Conservation (phyloP, 768 basidiomycete species). For the Collybia mongolica region DNA sequence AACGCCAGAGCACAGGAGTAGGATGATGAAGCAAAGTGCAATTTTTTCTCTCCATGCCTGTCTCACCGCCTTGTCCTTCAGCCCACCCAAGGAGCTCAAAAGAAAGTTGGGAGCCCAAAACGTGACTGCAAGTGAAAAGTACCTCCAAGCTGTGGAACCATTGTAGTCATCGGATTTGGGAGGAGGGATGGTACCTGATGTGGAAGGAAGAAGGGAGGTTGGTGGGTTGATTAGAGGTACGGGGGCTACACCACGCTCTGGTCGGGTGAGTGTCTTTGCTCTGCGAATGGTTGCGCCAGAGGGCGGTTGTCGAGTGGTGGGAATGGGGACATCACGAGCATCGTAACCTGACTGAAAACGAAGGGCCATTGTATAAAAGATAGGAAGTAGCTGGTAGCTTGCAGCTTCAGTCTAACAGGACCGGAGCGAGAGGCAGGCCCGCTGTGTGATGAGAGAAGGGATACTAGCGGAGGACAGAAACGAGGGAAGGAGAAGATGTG, state of each 20-base stretch:
- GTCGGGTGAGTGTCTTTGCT: constrained; percentile 94
- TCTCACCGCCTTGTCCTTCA: constrained; percentile 72
- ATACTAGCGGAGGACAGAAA: constrained; percentile 7
- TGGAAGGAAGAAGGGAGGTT: constrained; percentile 34
- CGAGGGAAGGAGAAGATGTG: constrained; percentile 9
- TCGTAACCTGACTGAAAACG: constrained; percentile 54
- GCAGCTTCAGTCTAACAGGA: constrained; percentile 10
- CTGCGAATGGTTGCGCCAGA: constrained; percentile 69
- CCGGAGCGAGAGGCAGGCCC: constrained; percentile 24
- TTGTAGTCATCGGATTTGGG: constrained; percentile 34
- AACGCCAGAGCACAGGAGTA: constrained; percentile 71
- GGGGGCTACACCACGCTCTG: constrained; percentile 92
- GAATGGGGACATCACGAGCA: constrained; percentile 65
- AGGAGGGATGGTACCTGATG: constrained; percentile 30
- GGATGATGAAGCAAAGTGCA: constrained; percentile 85
- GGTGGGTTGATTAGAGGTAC: constrained; percentile 92
- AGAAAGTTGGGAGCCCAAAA: constrained; percentile 89
- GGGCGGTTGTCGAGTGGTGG: constrained; percentile 56
- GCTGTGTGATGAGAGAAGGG: constrained; percentile 10
- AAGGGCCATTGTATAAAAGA: constrained; percentile 45
- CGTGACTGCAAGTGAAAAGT: constrained; percentile 77
- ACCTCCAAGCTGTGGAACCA: constrained; percentile 68
- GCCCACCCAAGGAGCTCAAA: constrained; percentile 70
- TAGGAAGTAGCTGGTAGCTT: constrained; percentile 11
- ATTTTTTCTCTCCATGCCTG: constrained; percentile 99